These are phyloP conservation scores for Coccinonectria pachysandricola DNA, from an alignment of 2,329 filamentous ascomycete genomes.

Conservation along the genomic window DNA sequence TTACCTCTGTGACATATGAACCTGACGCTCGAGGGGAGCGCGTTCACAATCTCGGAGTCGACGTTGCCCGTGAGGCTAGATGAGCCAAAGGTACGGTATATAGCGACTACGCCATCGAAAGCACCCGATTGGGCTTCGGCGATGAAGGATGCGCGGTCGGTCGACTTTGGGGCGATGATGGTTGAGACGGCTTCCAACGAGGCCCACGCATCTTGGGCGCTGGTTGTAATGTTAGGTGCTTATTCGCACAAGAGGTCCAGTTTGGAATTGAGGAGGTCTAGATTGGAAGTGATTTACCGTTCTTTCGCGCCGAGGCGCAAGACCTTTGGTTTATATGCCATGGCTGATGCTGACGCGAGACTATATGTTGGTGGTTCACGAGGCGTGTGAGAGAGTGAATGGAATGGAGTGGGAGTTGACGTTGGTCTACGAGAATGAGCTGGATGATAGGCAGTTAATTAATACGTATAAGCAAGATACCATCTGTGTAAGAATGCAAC, in stretches of 20 bases:
- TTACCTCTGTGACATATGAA: slow-evolving; percentile 53
- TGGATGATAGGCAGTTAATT: too few relatives aligned
- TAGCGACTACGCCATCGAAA: slow-evolving; percentile 53
- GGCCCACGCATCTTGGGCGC: slow-evolving; percentile 57
- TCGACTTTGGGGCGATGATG: slow-evolving; percentile 51
- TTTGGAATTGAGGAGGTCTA: too few relatives aligned
- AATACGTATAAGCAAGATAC: too few relatives aligned
- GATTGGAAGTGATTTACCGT: slow-evolving; percentile 30
- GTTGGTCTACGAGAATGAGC: too few relatives aligned
- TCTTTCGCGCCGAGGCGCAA: slow-evolving; percentile 29
- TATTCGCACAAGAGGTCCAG: too few relatives aligned
- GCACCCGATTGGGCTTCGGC: slow-evolving; percentile 54
- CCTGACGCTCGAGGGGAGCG: slow-evolving; percentile 40
- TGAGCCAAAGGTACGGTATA: slow-evolving; percentile 63
- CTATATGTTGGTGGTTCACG: slow-evolving; percentile 1
- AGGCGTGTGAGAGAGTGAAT: too few relatives aligned
- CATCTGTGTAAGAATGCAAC: too few relatives aligned
- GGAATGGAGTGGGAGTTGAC: too few relatives aligned
- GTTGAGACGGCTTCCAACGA: slow-evolving; percentile 51
- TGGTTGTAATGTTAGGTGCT: slow-evolving; percentile 20
- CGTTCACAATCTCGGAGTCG: slow-evolving; percentile 58
- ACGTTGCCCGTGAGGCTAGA: slow-evolving; percentile 55
- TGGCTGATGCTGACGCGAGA: slow-evolving; percentile 12
- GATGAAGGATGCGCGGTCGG: slow-evolving; percentile 56
- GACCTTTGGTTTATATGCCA: slow-evolving; percentile 25